Evolutionary conservation across 371 early-diverging fungal species (phyloP).

Genomic region (Mucor circinelloides): DNA sequence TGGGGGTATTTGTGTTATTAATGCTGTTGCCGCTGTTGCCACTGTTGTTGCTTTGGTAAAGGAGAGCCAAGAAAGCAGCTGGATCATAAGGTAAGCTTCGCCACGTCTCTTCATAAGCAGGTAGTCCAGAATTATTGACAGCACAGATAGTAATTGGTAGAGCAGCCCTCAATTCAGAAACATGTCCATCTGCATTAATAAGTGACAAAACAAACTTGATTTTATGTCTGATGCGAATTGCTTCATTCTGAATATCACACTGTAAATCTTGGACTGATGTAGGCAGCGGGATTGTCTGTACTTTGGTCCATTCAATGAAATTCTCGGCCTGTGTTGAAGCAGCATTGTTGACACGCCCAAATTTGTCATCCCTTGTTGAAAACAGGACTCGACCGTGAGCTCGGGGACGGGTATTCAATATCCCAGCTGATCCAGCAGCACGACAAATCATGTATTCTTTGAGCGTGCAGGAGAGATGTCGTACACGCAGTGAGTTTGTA

Average conservation of each 20-base stretch:
- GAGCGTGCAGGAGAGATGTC: conserved; percentile 34
- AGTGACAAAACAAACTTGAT: conserved; percentile 32
- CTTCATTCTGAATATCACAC: conserved; percentile 43
- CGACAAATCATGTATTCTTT: conserved; percentile 47
- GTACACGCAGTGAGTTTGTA: conserved; percentile 25
- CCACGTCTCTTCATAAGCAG: conserved; percentile 34
- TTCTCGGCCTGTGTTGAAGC: neutral
- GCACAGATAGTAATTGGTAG: conserved; percentile 39
- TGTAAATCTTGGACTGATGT: conserved; percentile 27
- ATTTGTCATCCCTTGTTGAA: conserved; percentile 29
- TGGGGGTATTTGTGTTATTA: neutral
- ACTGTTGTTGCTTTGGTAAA: neutral
- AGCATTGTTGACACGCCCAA: conserved; percentile 10
- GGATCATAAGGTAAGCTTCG: conserved; percentile 43
- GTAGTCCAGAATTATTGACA: conserved; percentile 19
- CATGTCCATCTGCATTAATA: conserved; percentile 31
- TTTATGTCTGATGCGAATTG: conserved; percentile 43
- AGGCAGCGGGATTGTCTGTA: conserved; percentile 29
- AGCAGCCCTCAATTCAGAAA: conserved; percentile 39
- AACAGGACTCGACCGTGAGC: conserved; percentile 38
- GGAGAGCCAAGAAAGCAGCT: conserved; percentile 7
- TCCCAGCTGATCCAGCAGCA: conserved; percentile 15
- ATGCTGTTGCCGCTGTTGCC: neutral
- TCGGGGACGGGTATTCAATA: conserved; percentile 32
- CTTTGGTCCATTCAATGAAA: conserved; percentile 35